A percentile compares a stretch with the other conserved stretches of the same genome.
Evolutionary conservation across 495 filamentous ascomycete species (phyloP).

Genomic region (Chaetomidium leptoderma): DNA sequence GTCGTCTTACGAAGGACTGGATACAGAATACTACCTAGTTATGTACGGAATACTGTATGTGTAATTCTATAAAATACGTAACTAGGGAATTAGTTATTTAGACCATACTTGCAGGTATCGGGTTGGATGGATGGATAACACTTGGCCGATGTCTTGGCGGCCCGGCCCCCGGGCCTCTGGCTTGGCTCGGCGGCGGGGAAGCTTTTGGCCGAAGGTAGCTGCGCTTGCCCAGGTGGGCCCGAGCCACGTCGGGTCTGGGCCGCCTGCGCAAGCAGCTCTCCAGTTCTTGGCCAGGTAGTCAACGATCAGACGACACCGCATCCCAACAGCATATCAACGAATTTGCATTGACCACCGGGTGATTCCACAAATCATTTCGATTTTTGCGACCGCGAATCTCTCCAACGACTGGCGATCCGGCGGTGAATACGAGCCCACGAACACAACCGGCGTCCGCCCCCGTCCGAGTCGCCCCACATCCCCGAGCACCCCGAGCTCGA

Average conservation of each 20-base stretch:
- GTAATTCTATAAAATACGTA: no score
- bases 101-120: no score
- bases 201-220: conserved; percentile 14
- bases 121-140: no score
- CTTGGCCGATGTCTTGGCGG: no score
- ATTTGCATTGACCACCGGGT: not conserved
- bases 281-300: not conserved
- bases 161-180: no score
- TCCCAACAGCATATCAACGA: not conserved
- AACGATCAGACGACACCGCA: conserved; percentile 5
- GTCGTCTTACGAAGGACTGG: no score
- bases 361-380: not conserved
- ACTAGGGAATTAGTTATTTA: no score
- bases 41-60: no score
- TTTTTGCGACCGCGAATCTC: not conserved
- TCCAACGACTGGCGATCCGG: not conserved
- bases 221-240: not conserved
- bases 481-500: conserved; percentile 6
- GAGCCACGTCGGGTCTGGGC: not conserved
- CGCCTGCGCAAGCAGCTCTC: not conserved
- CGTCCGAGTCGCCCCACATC: conserved; percentile 15
- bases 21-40: no score
- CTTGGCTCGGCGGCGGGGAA: conserved; percentile 17
- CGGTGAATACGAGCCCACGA: not conserved
- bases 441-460: not conserved